Conservation (phyloP, 140 eudicot species). For the Erigeron philadelphicus region DNA sequence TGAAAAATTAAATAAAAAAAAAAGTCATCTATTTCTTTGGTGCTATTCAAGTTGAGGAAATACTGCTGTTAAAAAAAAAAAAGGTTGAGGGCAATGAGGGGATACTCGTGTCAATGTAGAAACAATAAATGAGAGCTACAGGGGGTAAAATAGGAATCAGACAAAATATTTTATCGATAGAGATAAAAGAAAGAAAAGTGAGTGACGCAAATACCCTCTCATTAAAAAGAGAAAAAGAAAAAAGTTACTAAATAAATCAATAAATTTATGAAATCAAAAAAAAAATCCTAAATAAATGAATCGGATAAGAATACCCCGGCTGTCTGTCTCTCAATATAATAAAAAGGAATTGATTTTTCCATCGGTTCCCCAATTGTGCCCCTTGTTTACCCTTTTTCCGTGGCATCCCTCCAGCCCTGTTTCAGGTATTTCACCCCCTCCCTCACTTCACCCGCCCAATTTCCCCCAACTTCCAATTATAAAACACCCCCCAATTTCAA, state of each 20-base stretch:
- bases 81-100: too few species aligned
- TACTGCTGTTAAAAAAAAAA: too few species aligned
- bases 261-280: neutral
- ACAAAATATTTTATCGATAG: too few species aligned
- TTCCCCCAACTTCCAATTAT: neutral
- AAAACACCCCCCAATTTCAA: slow-evolving; percentile 26
- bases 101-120: too few species aligned
- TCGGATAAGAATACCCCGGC: neutral
- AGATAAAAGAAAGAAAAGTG: neutral
- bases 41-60: too few species aligned
- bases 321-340: neutral
- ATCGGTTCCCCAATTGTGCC: slow-evolving; percentile 35
- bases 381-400: slow-evolving; percentile 24
- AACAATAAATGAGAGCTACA: neutral
- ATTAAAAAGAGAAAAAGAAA: neutral
- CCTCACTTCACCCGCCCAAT: slow-evolving; percentile 7
- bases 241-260: slow-evolving; percentile 28
- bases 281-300: neutral
- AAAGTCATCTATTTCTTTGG: too few species aligned
- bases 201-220: slow-evolving; percentile 33
- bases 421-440: slow-evolving; percentile 38
- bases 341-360: too few species aligned
- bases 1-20: too few species aligned
- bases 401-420: slow-evolving; percentile 29
- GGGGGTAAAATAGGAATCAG: slow-evolving; percentile 24